Evolutionary conservation across 768 basidiomycete species (phyloP), one percentile per base, ranked within the genome.

Genomic region (Galerina marginata): DNA sequence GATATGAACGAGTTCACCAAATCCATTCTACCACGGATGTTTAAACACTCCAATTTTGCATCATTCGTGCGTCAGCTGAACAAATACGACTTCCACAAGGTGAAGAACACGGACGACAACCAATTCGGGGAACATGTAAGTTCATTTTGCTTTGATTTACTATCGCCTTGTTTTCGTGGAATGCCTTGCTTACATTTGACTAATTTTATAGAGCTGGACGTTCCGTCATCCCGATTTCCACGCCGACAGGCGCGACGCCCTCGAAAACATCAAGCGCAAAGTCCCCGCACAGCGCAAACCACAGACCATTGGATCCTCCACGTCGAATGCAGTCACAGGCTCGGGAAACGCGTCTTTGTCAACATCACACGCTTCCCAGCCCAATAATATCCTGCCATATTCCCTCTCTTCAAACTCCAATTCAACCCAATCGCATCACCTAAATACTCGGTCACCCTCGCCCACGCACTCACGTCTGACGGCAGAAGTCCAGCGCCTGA

Each of bases 1-100:
- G 95, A 96, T 80, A 96, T 96, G 92, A 96, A 93, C 76, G 93
- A 95, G 68, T 96, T 96, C 76, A 95, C 95, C 39, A 95, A 93
- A 75, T 86, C 81, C 26, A 91, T 96, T 72, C 84, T 96, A 7
- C 94, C 94, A 6, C 89, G 91, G 39, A 88, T 95, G 82, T 96
- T 96, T 86, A 95, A 96, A 73, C 94, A 96, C 72, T 93, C 91
- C 6, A 96, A 96, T 71, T 96, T 96, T 73, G 94, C 94, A 33
- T 86, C 84, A 55, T 96, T 96, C 70, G 95, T 96, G 5, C 85
- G 94, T 9, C 95, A 96, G 74, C 81, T 96, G 37, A 96, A 96
- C 82, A 96, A 96, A 74, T 96, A 96, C 72, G 95, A 96, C 75
- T 96, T 96, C 66, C 95, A 96, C 82, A 96, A 96, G 81, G 91